Conservation (phyloP, 2,329 filamentous ascomycete genomes). For the Exutisphaerella laricina region DNA sequence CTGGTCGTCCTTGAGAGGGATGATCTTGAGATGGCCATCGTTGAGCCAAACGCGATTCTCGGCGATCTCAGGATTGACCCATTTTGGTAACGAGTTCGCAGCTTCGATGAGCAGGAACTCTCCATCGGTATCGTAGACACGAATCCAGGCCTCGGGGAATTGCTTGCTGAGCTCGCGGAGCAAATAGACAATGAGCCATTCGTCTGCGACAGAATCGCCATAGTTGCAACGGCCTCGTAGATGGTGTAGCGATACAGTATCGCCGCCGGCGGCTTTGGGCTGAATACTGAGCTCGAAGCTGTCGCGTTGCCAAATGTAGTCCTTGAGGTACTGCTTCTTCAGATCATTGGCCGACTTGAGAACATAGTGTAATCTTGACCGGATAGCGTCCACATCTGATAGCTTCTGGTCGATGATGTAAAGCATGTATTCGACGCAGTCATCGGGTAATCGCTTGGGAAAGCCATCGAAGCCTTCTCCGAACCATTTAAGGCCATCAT, state of each 20-base stretch:
- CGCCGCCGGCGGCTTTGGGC: slow-evolving; percentile 38
- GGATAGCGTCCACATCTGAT: slow-evolving; percentile 45
- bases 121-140: slow-evolving; percentile 80
- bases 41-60: slow-evolving; percentile 87
- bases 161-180: slow-evolving; percentile 72
- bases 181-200: slow-evolving; percentile 93
- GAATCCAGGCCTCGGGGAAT: slow-evolving; percentile 71
- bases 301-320: slow-evolving; percentile 95
- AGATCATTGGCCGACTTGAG: slow-evolving; percentile 63
- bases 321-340: slow-evolving; percentile 60
- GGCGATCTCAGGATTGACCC: slow-evolving; percentile 88
- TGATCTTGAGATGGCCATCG: slow-evolving; percentile 66
- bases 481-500: slow-evolving; percentile 60
- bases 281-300: slow-evolving; percentile 62
- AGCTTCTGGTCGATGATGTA: slow-evolving; percentile 60
- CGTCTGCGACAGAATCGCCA: slow-evolving; percentile 91
- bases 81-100: slow-evolving; percentile 76
- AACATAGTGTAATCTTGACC: slow-evolving; percentile 63
- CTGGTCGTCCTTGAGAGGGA: slow-evolving; percentile 47
- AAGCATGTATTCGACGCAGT: slow-evolving; percentile 79
- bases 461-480: slow-evolving; percentile 61
- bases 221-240: slow-evolving; percentile 76
- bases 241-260: slow-evolving; percentile 18
- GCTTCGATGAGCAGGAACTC: slow-evolving; percentile 95
- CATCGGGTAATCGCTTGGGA: slow-evolving; percentile 67